Evolutionary conservation across 1,139 yeast species (phyloP), one percentile per base, ranked within the genome.

Genomic region (Saccharomycopsis crataegensis): DNA sequence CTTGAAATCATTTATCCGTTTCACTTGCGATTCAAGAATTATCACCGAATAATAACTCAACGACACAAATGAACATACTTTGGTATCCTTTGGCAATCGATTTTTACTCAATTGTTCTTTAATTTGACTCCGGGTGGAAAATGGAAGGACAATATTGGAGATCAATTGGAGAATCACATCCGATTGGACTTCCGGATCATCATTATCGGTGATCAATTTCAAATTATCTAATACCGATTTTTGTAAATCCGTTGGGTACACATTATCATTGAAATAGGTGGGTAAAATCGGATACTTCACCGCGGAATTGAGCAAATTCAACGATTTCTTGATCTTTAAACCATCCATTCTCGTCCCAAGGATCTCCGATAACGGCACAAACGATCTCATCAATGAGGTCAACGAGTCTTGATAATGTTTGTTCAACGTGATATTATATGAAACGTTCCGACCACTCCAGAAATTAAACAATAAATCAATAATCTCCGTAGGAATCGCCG

Each of bases 201-300:
- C 60, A 8, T 61, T 52, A 16, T 37, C 41, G 16, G 33, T 34
- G 40, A 84, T 66, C 0, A 66, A 56, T 1, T 64, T 59, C 41
- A 83, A 61, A 49, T 77, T 77, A 1, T 69, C 68, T 32, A 83
- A 63, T 0, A 84, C 78, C 0, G 79, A 67, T 1, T 62, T 59
- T 62, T 86, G 93, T 40, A 85, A 67, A 16, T 70, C 68, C 0
- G 89, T 78, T 2, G 84, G 83, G 51, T 68, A 72, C 6, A 58
- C 58, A 40, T 70, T 69, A 62, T 84, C 90, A 8, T 65, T 61
- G 1, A 67, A 65, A 53, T 69, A 70, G 16, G 72, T 75, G 6
- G 85, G 82, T 32, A 85, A 68, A 11, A 84, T 73, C 0, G 94
- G 93, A 64, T 83, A 86, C 54, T 86, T 71, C 1, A 84, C 79